Evolutionary conservation across 78 protist species (phyloP), one percentile per base, ranked within the genome.

Genomic region (Diacronema lutheri): DNA sequence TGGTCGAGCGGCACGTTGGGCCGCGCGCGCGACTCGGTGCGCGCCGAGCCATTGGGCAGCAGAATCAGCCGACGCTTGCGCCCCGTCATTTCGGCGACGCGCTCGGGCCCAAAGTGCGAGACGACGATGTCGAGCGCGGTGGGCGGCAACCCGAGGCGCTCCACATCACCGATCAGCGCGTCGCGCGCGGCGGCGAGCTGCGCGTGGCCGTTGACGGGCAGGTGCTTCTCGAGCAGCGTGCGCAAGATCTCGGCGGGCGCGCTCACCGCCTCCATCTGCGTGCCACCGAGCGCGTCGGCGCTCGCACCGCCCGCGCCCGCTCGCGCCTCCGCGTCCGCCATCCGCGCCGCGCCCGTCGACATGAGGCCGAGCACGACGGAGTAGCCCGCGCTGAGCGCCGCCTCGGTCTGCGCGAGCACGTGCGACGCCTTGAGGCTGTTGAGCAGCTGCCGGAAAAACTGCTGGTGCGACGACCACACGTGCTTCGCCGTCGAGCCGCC

Each of bases 21-120:
- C 4, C 61, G 5, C 26, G 61, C 23, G 16, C 26, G 61, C 61
- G 61, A 56, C 61, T 14, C 61, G 16, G 72, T 13, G 29, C 31
- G 40, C 40, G 38, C 40, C 21, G n/a, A 55, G 50, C 79, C 19
- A 58, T 71, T 10, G 58, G 41, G 5, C 58, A 57, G 31, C 19
- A 11, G 0, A 11, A 35, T 68, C 31, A 69, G n/a, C 20, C 80
- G 46, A 5, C 3, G 20, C n/a, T 29, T 37, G 74, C 87, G 78
- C 46, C 82, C 87, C 5, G 87, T 84, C 87, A 84, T 57, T 46
- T 84, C 87, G 6, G 87, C 87, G 23, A 84, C 87, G 29, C 41
- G 11, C 46, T 14, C 46, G 4, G 66, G 4, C 16, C 87, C 87
- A 44, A 44, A 44, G 50, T 44, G 50, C 50, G 50, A 44, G 50